phyloP scores from a whole-genome alignment of 805 yeast species.

The Spencermartinsiella europaea region DNA sequence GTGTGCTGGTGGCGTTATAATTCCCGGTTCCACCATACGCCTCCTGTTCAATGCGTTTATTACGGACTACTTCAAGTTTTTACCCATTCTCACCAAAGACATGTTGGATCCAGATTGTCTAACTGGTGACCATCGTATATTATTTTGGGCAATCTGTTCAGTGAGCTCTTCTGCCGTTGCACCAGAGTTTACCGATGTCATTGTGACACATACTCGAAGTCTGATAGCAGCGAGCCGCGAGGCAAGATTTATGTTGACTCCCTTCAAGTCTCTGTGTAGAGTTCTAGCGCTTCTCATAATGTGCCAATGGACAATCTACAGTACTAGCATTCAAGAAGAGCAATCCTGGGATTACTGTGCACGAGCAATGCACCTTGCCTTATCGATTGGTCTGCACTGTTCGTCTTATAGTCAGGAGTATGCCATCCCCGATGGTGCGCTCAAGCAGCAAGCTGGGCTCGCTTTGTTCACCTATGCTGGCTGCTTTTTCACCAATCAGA shows the following conservation, averaged over 20 bases:
- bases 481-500: constrained; percentile 10
- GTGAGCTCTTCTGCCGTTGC: constrained; percentile 3
- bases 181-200: constrained; percentile 3
- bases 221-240: constrained; percentile 4
- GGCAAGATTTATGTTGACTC: constrained; percentile 1
- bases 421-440: constrained; percentile 1
- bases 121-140: neutral
- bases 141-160: constrained; percentile 14
- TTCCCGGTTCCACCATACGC: constrained; percentile 3
- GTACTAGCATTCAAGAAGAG: constrained; percentile 10
- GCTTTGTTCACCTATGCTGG: constrained; percentile 6
- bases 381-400: constrained; percentile 14
- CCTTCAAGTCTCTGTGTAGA: constrained; percentile 4
- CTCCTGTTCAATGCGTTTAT: constrained; percentile 7
- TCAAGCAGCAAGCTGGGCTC: constrained; percentile 2
- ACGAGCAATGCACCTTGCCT: constrained; percentile 9
- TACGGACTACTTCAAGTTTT: neutral
- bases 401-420: constrained; percentile 12
- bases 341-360: constrained; percentile 9
- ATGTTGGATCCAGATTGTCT: constrained; percentile 8
- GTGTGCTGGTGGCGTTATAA: constrained; percentile 3
- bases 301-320: constrained; percentile 8
- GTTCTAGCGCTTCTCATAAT: constrained; percentile 6
- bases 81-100: constrained; percentile 10
- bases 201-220: constrained; percentile 2